Conservation (phyloP, 2,329 filamentous ascomycete genomes). For the Fusarium graminum region DNA sequence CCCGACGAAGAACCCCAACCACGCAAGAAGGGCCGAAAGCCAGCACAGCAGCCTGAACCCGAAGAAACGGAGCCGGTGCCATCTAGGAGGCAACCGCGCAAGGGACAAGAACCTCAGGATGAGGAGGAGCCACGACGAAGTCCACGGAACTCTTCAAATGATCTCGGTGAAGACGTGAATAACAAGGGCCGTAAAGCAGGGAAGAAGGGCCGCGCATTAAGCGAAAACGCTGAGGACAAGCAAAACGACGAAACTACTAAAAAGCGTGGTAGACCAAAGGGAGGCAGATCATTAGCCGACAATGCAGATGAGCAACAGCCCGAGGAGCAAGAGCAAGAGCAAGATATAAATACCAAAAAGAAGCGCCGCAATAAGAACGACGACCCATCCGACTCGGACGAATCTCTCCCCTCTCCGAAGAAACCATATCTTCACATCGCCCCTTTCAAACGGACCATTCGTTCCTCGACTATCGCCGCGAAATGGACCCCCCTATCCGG, state of each 20-base stretch:
- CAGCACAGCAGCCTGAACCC: conserved; percentile 6
- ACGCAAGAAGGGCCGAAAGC: conserved; percentile 33
- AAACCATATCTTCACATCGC: conserved; percentile 65
- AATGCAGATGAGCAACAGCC: not conserved
- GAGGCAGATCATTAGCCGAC: conserved; percentile 16
- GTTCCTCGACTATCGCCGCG: conserved; percentile 73
- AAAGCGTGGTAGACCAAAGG: conserved; percentile 34
- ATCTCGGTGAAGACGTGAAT: conserved; percentile 25
- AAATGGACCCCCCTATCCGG: conserved; percentile 74
- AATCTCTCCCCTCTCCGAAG: conserved; percentile 47
- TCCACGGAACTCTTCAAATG: conserved; percentile 38
- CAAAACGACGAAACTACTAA: conserved; percentile 25
- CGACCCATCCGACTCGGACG: conserved; percentile 38
- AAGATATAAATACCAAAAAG: conserved; percentile 12
- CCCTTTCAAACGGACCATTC: conserved; percentile 65
- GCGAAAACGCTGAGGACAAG: conserved; percentile 19
- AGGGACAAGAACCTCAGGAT: conserved; percentile 10
- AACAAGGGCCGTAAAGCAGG: conserved; percentile 35
- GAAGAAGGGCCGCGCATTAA: conserved; percentile 20
- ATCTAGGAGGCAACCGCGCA: conserved; percentile 34
- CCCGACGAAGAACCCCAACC: conserved; percentile 21
- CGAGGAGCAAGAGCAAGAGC: conserved; percentile 11
- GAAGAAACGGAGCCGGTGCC: conserved; percentile 27
- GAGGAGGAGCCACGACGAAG: conserved; percentile 31
- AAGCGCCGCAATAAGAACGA: conserved; percentile 38